phyloP scores from a whole-genome alignment of 495 filamentous ascomycete species.

The Penicillium canescens region DNA sequence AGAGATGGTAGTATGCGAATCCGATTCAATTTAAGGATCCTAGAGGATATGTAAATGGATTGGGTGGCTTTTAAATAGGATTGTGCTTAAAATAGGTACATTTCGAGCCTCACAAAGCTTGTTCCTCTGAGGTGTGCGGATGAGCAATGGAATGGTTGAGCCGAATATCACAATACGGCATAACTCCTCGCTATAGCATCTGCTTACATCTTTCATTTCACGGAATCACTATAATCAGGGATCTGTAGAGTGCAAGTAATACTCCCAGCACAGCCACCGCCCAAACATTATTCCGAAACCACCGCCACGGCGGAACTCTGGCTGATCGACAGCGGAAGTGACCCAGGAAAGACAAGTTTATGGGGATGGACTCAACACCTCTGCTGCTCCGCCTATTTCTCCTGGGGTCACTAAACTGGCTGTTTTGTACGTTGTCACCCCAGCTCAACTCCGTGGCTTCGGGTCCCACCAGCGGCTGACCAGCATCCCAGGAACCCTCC shows the following conservation, averaged over 20 bases:
- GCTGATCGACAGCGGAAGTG: conserved; percentile 41
- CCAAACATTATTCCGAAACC: conserved; percentile 35
- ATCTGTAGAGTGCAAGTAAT: no score
- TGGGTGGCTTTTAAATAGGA: not conserved
- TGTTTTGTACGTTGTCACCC: conserved; percentile 1
- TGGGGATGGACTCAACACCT: conserved; percentile 13
- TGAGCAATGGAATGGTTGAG: not conserved
- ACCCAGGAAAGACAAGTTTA: conserved; percentile 22
- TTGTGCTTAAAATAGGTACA: conserved; percentile 4
- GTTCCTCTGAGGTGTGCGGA: not conserved
- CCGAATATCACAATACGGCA: no score
- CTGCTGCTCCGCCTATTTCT: conserved; percentile 5
- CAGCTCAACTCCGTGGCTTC: not conserved
- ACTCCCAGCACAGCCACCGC: conserved; percentile 35
- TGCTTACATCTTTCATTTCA: no score
- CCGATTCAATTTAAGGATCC: not conserved
- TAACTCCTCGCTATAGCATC: no score
- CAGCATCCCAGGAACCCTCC: conserved; percentile 10
- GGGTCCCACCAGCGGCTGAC: conserved; percentile 11
- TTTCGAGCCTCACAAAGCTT: conserved; percentile 3
- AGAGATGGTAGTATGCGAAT: not conserved
- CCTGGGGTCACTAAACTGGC: not conserved
- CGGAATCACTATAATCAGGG: no score
- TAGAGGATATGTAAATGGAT: not conserved
- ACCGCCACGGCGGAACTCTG: conserved; percentile 29